Conservation (phyloP, 108 stramenopile genomes). For the Asterionellopsis glacialis region DNA sequence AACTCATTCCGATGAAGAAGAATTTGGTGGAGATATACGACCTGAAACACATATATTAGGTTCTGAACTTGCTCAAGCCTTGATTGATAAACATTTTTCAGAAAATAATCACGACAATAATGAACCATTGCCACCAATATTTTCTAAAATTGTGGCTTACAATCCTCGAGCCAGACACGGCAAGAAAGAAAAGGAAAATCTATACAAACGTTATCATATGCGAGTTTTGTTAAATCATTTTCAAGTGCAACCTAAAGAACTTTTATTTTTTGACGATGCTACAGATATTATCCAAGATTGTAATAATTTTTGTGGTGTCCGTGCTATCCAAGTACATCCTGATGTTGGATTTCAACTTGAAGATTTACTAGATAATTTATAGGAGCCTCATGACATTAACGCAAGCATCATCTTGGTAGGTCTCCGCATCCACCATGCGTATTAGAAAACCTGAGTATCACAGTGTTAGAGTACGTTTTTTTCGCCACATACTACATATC, state of each 20-base stretch:
- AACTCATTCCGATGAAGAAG: slow-evolving; percentile 29
- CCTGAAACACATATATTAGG: slow-evolving; percentile 27
- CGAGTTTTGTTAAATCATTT: slow-evolving; percentile 10
- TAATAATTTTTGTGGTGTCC: slow-evolving; percentile 13
- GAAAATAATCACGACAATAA: neutral
- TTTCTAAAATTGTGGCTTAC: slow-evolving; percentile 23
- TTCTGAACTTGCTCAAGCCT: slow-evolving; percentile 9
- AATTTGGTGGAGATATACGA: slow-evolving; percentile 13
- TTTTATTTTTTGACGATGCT: slow-evolving; percentile 25
- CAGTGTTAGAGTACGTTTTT: too few species aligned
- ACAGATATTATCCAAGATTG: slow-evolving; percentile 9
- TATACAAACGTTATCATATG: slow-evolving; percentile 25
- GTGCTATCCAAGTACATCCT: slow-evolving; percentile 10
- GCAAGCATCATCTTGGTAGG: too few species aligned
- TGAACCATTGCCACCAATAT: neutral
- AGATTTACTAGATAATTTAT: slow-evolving; percentile 10
- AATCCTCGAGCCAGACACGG: slow-evolving; percentile 16
- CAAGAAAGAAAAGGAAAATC: slow-evolving; percentile 1
- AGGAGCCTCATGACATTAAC: too few species aligned
- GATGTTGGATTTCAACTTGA: slow-evolving; percentile 12
- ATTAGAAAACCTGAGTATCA: too few species aligned
- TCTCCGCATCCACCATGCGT: too few species aligned
- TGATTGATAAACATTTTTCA: slow-evolving; percentile 11
- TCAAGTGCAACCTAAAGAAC: neutral
- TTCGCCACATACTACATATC: too few species aligned